These are phyloP conservation scores for Chaetomium tenue DNA, from an alignment of 495 filamentous ascomycete species.

Conservation along the genomic window DNA sequence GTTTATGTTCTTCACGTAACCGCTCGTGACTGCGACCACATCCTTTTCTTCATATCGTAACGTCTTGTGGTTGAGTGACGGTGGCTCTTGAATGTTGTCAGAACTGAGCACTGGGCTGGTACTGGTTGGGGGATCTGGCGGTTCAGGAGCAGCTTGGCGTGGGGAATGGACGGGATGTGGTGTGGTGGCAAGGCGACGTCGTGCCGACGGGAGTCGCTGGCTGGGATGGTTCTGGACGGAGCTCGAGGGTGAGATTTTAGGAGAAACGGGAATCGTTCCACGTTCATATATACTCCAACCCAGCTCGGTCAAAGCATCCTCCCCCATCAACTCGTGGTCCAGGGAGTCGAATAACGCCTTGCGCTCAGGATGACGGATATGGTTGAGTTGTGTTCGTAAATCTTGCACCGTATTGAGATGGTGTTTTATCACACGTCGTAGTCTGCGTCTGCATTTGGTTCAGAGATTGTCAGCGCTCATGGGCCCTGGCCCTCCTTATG, in stretches of 20 bases:
- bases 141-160: neutral
- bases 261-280: neutral
- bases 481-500: neutral
- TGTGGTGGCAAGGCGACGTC: too few relatives aligned
- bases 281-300: neutral
- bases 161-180: neutral
- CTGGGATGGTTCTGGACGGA: neutral
- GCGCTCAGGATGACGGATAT: neutral
- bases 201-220: neutral
- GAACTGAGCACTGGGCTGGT: neutral
- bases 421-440: neutral
- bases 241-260: neutral
- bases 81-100: neutral
- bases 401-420: neutral
- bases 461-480: neutral
- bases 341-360: neutral
- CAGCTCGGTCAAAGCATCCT: neutral
- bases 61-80: neutral
- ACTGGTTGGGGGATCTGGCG: neutral
- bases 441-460: neutral
- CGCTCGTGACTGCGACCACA: neutral
- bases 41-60: neutral
- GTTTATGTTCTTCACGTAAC: neutral
- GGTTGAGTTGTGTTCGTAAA: neutral
- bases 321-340: neutral